phyloP scores from a whole-genome alignment of 2,329 filamentous ascomycete species.

The Blastomyces emzantsi region DNA sequence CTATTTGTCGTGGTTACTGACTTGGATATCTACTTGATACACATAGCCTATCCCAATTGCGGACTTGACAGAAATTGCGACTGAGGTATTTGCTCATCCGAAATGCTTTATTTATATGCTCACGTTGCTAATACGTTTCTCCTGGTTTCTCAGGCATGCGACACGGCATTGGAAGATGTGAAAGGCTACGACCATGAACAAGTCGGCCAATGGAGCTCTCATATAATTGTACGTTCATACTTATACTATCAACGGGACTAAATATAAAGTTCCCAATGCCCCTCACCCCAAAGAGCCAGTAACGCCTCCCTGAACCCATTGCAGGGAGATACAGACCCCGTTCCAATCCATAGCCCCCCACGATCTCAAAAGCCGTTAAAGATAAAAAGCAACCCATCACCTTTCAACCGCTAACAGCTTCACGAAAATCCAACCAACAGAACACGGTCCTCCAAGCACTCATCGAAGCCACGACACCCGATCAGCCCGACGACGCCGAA shows the following conservation, averaged over 20 bases:
- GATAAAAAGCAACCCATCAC: not conserved
- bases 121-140: constrained; percentile 8
- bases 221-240: constrained; percentile 66
- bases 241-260: not conserved
- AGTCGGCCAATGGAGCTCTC: constrained; percentile 80
- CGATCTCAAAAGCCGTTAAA: constrained; percentile 7
- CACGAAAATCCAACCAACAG: constrained; percentile 18
- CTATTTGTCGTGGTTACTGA: not conserved
- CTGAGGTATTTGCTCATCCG: constrained; percentile 53
- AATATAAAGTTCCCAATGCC: not conserved
- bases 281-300: not conserved
- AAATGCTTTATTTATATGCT: not conserved
- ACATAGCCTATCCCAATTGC: constrained; percentile 63
- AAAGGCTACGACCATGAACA: constrained; percentile 80
- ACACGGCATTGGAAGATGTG: constrained; percentile 61
- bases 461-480: constrained; percentile 34
- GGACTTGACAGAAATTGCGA: constrained; percentile 75
- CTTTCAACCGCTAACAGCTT: not conserved
- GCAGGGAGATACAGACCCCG: not conserved
- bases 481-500: constrained; percentile 27
- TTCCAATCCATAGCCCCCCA: not conserved
- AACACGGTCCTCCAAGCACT: constrained; percentile 35
- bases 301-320: not conserved
- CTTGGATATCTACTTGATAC: not conserved
- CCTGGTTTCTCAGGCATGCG: constrained; percentile 59